A percentile compares a stretch with the other conserved stretches of the same genome.
Evolutionary conservation across 2,329 filamentous ascomycete genomes (phyloP).

Genomic region (Pseudogymnoascus sp.): DNA sequence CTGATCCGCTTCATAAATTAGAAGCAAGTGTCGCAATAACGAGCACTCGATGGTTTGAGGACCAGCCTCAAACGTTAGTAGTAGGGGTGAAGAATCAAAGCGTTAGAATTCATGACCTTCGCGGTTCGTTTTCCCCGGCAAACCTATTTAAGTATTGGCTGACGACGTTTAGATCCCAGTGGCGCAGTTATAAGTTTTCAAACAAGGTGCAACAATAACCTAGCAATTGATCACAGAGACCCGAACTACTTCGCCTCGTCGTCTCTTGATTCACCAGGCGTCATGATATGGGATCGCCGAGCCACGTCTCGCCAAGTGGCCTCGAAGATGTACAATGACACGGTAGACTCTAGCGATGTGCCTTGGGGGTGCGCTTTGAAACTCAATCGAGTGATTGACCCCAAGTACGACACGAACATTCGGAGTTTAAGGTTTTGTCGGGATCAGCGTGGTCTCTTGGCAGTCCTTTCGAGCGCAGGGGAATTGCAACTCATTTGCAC

Average conservation of each 20-base stretch:
- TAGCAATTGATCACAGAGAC: constrained; percentile 71
- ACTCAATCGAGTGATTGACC: constrained; percentile 48
- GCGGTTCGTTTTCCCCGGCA: constrained; percentile 44
- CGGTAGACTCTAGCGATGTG: constrained; percentile 51
- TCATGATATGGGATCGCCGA: constrained; percentile 72
- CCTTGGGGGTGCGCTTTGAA: constrained; percentile 55
- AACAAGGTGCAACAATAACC: constrained; percentile 59
- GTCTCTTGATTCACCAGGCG: constrained; percentile 62
- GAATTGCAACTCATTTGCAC: constrained; percentile 55
- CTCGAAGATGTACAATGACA: constrained; percentile 46
- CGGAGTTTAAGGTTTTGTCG: constrained; percentile 55
- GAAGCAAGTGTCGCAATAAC: constrained; percentile 67
- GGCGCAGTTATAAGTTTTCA: constrained; percentile 49
- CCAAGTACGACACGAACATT: constrained; percentile 48
- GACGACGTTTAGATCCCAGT: constrained; percentile 36
- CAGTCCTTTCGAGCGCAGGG: constrained; percentile 52
- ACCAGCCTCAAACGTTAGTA: constrained; percentile 65
- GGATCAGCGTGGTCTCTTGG: constrained; percentile 52
- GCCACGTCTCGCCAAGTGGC: constrained; percentile 45
- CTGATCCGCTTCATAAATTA: constrained; percentile 48
- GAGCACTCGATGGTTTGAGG: constrained; percentile 73
- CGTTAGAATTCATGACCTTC: constrained; percentile 67
- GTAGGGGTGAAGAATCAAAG: constrained; percentile 69
- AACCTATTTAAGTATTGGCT: background rate
- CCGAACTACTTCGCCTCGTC: constrained; percentile 80